phyloP scores from a whole-genome alignment of 768 basidiomycete genomes.

The Lentinus brumalis region DNA sequence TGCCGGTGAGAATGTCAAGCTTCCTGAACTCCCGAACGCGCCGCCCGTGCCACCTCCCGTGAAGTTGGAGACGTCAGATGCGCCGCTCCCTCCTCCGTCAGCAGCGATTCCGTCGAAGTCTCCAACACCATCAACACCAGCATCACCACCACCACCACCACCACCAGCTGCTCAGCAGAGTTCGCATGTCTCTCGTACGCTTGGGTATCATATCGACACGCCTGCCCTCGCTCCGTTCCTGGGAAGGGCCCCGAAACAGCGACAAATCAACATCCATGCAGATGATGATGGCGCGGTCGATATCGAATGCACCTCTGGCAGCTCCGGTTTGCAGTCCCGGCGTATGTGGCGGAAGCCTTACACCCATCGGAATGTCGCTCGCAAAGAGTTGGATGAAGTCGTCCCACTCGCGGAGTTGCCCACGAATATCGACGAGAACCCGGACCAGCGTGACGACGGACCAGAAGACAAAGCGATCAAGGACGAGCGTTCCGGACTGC shows the following conservation, averaged over 20 bases:
- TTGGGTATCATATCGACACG: slow-evolving; percentile 53
- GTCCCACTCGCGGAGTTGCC: slow-evolving; percentile 6
- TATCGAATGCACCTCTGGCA: slow-evolving; percentile 24
- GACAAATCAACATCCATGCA: slow-evolving; percentile 40
- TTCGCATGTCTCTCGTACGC: slow-evolving; percentile 47
- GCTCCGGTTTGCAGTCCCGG: neutral
- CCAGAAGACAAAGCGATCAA: neutral
- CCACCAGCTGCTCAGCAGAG: slow-evolving; percentile 19
- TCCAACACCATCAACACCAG: neutral
- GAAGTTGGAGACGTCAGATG: neutral
- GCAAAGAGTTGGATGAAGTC: slow-evolving; percentile 37
- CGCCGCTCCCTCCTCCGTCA: neutral
- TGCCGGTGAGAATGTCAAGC: slow-evolving; percentile 25
- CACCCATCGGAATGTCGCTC: slow-evolving; percentile 43
- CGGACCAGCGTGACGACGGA: neutral
- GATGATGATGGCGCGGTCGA: slow-evolving; percentile 38
- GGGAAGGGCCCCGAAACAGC: slow-evolving; percentile 44
- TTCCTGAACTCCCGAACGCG: slow-evolving; percentile 10
- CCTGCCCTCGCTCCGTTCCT: slow-evolving; percentile 54
- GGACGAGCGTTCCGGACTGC: neutral
- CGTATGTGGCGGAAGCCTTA: slow-evolving; percentile 40
- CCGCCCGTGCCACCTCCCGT: neutral
- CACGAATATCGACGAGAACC: neutral
- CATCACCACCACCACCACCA: neutral
- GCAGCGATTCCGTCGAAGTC: neutral